Evolutionary conservation across 2,329 filamentous ascomycete species (phyloP).

Genomic region (Neurospora crassa): DNA sequence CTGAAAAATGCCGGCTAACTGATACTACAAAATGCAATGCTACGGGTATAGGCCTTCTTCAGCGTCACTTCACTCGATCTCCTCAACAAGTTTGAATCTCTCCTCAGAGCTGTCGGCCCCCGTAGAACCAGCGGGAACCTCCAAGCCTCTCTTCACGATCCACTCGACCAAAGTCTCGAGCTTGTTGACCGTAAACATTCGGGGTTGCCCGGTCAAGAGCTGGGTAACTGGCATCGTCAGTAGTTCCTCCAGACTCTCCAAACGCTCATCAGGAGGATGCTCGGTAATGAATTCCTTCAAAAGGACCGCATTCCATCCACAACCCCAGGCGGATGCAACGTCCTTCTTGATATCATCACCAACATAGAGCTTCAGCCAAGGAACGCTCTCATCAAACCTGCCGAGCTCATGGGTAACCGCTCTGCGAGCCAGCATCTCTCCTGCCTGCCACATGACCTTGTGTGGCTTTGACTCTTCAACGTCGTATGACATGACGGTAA

Average conservation of each 20-base stretch:
- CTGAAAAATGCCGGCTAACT: background rate
- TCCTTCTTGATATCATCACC: slow-evolving; percentile 13
- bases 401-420: background rate
- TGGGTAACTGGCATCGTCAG: background rate
- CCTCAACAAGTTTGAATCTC: background rate
- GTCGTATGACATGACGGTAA: slow-evolving; percentile 54
- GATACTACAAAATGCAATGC: background rate
- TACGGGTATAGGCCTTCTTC: background rate
- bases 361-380: slow-evolving; percentile 12
- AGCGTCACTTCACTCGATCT: background rate
- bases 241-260: background rate
- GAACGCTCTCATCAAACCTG: background rate
- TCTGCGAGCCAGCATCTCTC: slow-evolving; percentile 28
- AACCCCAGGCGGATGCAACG: slow-evolving; percentile 3
- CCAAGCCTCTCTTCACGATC: background rate
- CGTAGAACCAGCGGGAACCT: background rate
- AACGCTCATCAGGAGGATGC: background rate
- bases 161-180: background rate
- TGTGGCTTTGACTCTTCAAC: slow-evolving; percentile 52
- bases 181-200: background rate
- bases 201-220: background rate
- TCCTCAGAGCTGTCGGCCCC: background rate
- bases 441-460: slow-evolving; percentile 43
- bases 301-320: slow-evolving; percentile 12
- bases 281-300: background rate